phyloP scores from a whole-genome alignment of 2,329 filamentous ascomycete species.

The Furcasterigmium furcatum region DNA sequence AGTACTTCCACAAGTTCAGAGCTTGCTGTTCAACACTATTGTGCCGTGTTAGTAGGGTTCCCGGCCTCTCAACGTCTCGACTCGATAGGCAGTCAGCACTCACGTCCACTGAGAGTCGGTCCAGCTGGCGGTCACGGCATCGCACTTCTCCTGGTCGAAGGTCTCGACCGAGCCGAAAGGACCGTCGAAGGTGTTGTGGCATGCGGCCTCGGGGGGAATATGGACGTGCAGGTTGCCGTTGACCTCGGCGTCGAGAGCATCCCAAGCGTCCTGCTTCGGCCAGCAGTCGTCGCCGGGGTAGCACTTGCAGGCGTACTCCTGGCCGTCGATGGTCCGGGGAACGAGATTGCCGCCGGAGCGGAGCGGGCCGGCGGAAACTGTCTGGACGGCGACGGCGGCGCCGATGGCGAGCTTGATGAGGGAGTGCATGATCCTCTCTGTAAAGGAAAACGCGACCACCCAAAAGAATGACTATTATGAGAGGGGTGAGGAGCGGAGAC shows the following conservation, averaged over 20 bases:
- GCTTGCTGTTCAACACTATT: conserved; percentile 21
- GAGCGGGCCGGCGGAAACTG: conserved; percentile 1
- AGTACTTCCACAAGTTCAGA: conserved; percentile 36
- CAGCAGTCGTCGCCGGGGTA: conserved; percentile 25
- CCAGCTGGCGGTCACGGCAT: conserved; percentile 23
- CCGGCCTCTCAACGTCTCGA: conserved; percentile 11
- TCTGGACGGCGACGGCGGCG: background rate
- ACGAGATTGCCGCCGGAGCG: background rate
- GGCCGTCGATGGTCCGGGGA: conserved; percentile 17
- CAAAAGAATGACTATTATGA: too few relatives aligned
- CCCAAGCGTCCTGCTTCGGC: conserved; percentile 21
- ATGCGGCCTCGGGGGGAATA: conserved; percentile 25
- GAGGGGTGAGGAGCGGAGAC: too few relatives aligned
- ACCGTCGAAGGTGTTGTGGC: conserved; percentile 33
- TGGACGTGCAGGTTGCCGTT: conserved; percentile 27
- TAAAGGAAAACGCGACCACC: too few relatives aligned
- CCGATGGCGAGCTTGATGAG: background rate
- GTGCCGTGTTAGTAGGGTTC: conserved; percentile 3
- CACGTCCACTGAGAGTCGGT: conserved; percentile 31
- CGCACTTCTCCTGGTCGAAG: conserved; percentile 30
- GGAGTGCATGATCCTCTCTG: conserved; percentile 1
- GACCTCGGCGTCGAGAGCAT: conserved; percentile 28
- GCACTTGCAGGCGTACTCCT: conserved; percentile 26
- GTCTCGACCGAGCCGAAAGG: conserved; percentile 30
- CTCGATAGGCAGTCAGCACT: conserved; percentile 11